Evolutionary conservation across 176 grass and related monocot species (phyloP), one percentile per base, ranked within the genome.

Genomic region (Pharus latifolius): DNA sequence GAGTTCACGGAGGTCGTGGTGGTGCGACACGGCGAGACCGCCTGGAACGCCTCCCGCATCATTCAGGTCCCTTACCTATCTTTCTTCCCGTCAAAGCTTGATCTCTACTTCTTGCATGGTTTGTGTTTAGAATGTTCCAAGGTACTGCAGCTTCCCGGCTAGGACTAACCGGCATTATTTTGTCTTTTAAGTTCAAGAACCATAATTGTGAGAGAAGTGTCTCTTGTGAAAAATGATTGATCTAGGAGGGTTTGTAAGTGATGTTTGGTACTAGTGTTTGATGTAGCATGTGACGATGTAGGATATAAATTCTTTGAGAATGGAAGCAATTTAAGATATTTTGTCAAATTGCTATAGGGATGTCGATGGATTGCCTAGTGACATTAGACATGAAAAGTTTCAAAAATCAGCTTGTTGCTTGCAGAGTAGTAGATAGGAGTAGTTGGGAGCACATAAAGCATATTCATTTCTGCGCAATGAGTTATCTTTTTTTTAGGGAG

Each of bases 1-100:
- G 78, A 78, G 15, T 92, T 90, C 67, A 82, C 94, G 2, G 86
- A 97, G 89, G 74, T 97, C 4, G 78, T 92, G 13, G 84, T 90
- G 64, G 83, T 92, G 38, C 79, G 83, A 22, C 92, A 92, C 31
- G 86, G 89, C 0, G 93, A 97, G 75, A 90, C 86, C 14, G 70
- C 80, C n/a, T 93, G 86, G 81, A 97, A 97, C 41, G 86, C 81
- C 49, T 83, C 81, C 20, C 85, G 84, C 25, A 90, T 80, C 71
- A 72, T 97, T 31, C 89, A 97, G 89, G 89, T 97, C 20, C 20
- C 14, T 2, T 25, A 7, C 10, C 25, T 56, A 62, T 27, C 63
- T 68, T 38, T 20, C 9, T 18, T 30, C 12, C 16, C 42, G 1
- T 53, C 0, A n/a, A n/a, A n/a, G n/a, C n/a, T n/a, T n/a, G n/a